Base-by-base conservation (phyloP, 1,284 basidiomycete genomes). In the Coniferiporia weirii region DNA sequence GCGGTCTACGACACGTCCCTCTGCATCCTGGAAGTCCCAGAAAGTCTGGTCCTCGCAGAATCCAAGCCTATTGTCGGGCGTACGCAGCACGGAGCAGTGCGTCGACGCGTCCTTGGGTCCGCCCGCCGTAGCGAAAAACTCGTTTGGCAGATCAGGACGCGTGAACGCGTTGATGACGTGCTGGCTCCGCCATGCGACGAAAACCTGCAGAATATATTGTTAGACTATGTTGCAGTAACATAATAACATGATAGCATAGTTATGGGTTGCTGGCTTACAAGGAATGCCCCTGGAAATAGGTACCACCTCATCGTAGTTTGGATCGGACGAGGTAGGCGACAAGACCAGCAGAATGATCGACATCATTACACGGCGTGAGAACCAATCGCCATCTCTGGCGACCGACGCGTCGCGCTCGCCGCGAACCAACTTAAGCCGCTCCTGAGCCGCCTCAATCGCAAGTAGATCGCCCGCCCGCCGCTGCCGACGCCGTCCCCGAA, bases 11-110 rank as follows among this genome's bases (percentile, higher is more conserved):
- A 75, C 64, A 2, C 65, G 66, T 8, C 72, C 76, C 0, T 66
- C 40, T 6, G 44, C 61, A 59, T 75, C 73, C 56, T 71, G 68
- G 44, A 76, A 68, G 56, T 86, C 82, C 84, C 85, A 87, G 63
- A 84, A 81, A 0, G 74, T 70, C 22, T 73, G 79, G 63, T 89
- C 86, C 65, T 89, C 87, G 65, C 86, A 89, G 67, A 72, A 84
- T 56, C 73, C 73, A 64, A 84, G 67, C 43, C 68, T 71, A 17
- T 48, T 27, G 10, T 54, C 44, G 35, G 47, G 20, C 6, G 38
- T 44, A 13, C 48, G 38, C 2, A 61, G 20, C 19, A 51, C 48
- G 17, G 43, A 44, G 47, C 60, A 58, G 22, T 44, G 46, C 2
- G 35, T 34, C 13, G 32, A 50, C 15, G 52, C 38, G 36, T 45